These are phyloP conservation scores for Vicia faba DNA, from an alignment of 306 rosid genomes.

Conservation along the genomic window DNA sequence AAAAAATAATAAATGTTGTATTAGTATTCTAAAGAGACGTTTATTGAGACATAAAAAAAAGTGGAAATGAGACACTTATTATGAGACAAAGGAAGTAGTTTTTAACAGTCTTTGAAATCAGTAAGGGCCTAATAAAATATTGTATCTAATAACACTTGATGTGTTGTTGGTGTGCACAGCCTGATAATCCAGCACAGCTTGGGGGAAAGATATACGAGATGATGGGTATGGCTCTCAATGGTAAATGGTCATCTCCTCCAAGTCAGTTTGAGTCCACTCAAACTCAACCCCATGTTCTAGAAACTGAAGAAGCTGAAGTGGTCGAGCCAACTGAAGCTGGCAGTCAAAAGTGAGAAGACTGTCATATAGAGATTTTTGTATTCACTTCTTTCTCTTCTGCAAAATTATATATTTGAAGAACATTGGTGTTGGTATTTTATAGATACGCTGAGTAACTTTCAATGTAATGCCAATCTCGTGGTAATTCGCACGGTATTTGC, in stretches of 20 bases:
- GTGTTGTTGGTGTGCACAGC: constrained; percentile 67
- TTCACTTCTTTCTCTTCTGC: not conserved
- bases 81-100: too few species aligned
- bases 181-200: constrained; percentile 94
- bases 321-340: constrained; percentile 68
- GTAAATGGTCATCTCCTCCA: constrained; percentile 65
- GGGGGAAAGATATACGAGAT: constrained; percentile 94
- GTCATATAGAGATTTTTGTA: constrained; percentile 11
- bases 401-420: constrained; percentile 8
- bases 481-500: not conserved
- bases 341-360: constrained; percentile 58
- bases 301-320: constrained; percentile 60
- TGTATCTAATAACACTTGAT: constrained; percentile 1
- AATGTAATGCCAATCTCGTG: not conserved
- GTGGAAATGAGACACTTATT: too few species aligned
- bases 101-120: not conserved
- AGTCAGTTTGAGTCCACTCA: constrained; percentile 43
- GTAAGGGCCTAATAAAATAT: not conserved
- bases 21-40: too few species aligned
- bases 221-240: constrained; percentile 84
- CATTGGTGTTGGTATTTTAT: constrained; percentile 2
- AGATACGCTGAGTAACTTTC: not conserved
- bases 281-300: constrained; percentile 34
- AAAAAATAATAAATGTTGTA: too few species aligned
- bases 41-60: too few species aligned